phyloP scores from a whole-genome alignment of 805 yeast species.

The Cyberlindnera maclurae region DNA sequence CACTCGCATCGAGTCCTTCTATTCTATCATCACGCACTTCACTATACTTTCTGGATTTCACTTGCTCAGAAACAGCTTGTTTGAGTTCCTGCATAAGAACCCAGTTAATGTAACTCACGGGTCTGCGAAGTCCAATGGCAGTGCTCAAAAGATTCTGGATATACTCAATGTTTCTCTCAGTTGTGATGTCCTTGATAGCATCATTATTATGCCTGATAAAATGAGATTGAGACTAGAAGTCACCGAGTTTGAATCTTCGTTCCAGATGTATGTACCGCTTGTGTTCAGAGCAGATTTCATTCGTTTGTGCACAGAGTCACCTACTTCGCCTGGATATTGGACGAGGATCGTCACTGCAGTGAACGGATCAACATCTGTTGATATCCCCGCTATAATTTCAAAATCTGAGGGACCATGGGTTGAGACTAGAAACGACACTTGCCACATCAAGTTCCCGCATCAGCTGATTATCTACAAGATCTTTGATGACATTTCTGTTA shows the following conservation, averaged over 20 bases:
- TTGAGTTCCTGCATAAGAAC: constrained; percentile 19
- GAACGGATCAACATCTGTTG: constrained; percentile 23
- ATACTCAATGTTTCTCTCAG: constrained; percentile 20
- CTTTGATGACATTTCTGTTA: constrained; percentile 70
- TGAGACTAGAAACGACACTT: constrained; percentile 31
- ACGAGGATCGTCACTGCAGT: constrained; percentile 38
- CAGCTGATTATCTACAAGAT: constrained; percentile 68
- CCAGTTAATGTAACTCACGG: constrained; percentile 16
- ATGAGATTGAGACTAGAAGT: constrained; percentile 43
- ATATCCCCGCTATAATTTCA: constrained; percentile 25
- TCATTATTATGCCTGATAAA: constrained; percentile 38
- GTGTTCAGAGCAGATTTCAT: constrained; percentile 26
- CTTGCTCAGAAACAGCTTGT: constrained; percentile 35
- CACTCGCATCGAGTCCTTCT: constrained; percentile 25
- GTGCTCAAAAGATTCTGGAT: constrained; percentile 15
- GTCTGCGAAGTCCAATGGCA: constrained; percentile 11
- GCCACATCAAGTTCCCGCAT: constrained; percentile 60
- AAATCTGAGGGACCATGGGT: constrained; percentile 28
- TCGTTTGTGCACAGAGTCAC: constrained; percentile 47
- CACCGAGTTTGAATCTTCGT: constrained; percentile 21
- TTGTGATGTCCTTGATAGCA: constrained; percentile 19
- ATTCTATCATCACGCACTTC: constrained; percentile 38
- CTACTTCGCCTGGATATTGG: constrained; percentile 41
- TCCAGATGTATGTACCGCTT: constrained; percentile 19
- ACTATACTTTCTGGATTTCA: constrained; percentile 38